Evolutionary conservation across 164 flowering plant genomes (phyloP), one percentile per base, ranked within the genome.

Genomic region (Magnolia changhungtana): DNA sequence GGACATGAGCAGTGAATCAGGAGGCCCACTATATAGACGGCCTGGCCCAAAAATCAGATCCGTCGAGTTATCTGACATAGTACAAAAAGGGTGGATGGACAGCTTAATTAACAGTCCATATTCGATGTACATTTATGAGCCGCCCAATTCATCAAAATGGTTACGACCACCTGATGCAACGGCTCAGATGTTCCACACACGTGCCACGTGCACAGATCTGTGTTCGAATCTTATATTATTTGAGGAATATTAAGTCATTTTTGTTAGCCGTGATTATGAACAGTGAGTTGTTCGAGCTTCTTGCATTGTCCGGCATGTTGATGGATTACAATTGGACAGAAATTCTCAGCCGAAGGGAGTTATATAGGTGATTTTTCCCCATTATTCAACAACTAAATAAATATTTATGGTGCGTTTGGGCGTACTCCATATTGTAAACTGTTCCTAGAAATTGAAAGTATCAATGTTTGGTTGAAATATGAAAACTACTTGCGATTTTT

Each of bases 291-390:
- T 95, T 95, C 69, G 97, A 95, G 88, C 84, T 95, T 75, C 93
- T 95, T 23, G 84, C 90, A 13, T 29, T 95, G 84, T 88, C 91
- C n/a, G 96, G 96, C 11, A 87, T 93, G 97, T 75, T 95, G 79
- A 93, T 93, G 93, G 93, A 93, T 76, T 86, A 85, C 82, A 89
- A 88, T 50, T 93, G 95, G 97, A 87, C 96, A 7, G 93, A 95
- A 67, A 95, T 93, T 52, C 70, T 93, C 50, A 90, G 89, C 77
- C 82, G 89, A 78, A 90, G 82, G 68, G 90, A 87, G 52, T 75
- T 77, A 8, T 82, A 89, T 52, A 93, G 98, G 98, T 92, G 8
- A 13, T 16, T 20, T 20, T 51, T 31, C n/a, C 9, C 55, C 11
- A 51, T 5, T 7, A 4, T 24, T 55, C 63, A 5, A 16, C 3